These are phyloP conservation scores for Phytophthora syringae DNA, from an alignment of 352 stramenopile genomes.

Conservation along the genomic window DNA sequence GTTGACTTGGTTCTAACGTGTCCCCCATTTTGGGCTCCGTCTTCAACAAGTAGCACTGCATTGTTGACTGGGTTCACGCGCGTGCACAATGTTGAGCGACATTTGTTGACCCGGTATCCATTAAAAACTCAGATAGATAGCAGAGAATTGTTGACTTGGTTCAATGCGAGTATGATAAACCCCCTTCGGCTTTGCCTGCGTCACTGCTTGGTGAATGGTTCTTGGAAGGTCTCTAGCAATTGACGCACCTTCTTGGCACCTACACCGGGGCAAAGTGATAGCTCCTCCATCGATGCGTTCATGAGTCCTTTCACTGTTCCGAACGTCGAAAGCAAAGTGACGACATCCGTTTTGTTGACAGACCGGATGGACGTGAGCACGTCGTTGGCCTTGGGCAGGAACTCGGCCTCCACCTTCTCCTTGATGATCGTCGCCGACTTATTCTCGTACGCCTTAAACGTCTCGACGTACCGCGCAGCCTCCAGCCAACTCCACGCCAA, in stretches of 20 bases:
- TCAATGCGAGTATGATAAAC: too few species aligned
- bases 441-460: conserved; percentile 96
- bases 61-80: too few species aligned
- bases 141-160: conserved; percentile 32
- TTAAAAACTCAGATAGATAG: too few species aligned
- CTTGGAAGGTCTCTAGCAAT: conserved; percentile 94
- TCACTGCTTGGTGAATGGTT: conserved; percentile 89
- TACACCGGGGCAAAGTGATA: conserved; percentile 94
- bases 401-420: conserved; percentile 92
- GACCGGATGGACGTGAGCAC: conserved; percentile 90
- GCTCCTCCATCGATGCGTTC: conserved; percentile 92
- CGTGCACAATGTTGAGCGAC: too few species aligned
- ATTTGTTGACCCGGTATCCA: too few species aligned
- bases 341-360: conserved; percentile 97
- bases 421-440: conserved; percentile 95
- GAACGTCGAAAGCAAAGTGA: conserved; percentile 94
- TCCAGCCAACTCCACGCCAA: conserved; percentile 95
- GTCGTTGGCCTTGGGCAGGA: conserved; percentile 91
- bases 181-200: background rate
- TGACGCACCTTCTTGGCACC: conserved; percentile 95
- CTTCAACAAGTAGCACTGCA: too few species aligned
- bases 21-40: too few species aligned
- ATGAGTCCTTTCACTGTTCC: conserved; percentile 86
- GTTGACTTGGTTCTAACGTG: conserved; percentile 25
- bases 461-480: conserved; percentile 96